Evolutionary conservation across 1,284 basidiomycete species (phyloP).

Genomic region (Ganoderma lingzhi): DNA sequence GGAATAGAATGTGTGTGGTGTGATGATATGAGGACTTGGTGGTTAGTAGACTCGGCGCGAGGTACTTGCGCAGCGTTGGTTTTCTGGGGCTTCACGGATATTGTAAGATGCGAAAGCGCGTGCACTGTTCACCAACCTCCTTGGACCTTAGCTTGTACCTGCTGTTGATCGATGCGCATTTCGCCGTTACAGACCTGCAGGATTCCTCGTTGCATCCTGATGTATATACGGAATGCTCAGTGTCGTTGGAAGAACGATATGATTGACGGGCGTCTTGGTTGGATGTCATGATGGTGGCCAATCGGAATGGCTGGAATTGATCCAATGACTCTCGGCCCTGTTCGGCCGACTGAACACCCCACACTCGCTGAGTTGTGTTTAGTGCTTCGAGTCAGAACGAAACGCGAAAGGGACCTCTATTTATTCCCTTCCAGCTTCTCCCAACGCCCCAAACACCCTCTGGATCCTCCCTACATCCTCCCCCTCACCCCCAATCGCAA

Average conservation of each 20-base stretch:
- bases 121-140: background rate
- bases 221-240: background rate
- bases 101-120: background rate
- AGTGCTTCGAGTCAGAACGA: conserved; percentile 28
- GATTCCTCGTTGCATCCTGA: background rate
- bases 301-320: background rate
- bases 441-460: background rate
- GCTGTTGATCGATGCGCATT: background rate
- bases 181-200: background rate
- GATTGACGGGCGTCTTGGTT: background rate
- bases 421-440: conserved; percentile 10
- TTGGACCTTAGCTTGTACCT: background rate
- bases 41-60: background rate
- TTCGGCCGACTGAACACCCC: conserved; percentile 30
- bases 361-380: conserved; percentile 9
- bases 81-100: too few relatives aligned
- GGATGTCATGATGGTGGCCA: background rate
- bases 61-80: too few relatives aligned
- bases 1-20: too few relatives aligned
- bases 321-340: conserved; percentile 22
- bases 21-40: background rate
- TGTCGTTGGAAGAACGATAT: background rate
- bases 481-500: conserved; percentile 4
- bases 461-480: background rate
- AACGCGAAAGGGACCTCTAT: conserved; percentile 15